Percentiles rank a stretch among this genome's conserved stretches.
phyloP scores from a whole-genome alignment of 2,329 filamentous ascomycete genomes.

The Knufia fluminis region DNA sequence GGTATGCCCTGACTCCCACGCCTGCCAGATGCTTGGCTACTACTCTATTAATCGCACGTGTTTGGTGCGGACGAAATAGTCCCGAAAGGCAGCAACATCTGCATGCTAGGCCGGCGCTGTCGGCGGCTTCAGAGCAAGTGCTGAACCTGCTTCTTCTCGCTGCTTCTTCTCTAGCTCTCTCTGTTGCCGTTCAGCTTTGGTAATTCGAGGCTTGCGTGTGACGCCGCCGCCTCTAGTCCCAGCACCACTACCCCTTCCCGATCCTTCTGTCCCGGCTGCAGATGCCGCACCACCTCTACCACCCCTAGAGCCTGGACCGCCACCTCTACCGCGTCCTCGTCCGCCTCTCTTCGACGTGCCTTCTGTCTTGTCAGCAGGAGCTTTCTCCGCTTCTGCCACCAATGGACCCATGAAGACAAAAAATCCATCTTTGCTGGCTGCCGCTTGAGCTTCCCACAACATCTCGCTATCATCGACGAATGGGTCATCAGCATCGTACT shows the following conservation, averaged over 20 bases:
- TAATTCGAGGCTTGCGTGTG: conserved; percentile 72
- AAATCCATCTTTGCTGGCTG: conserved; percentile 90
- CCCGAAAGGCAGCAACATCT: neutral
- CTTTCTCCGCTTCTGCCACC: conserved; percentile 76
- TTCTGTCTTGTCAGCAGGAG: conserved; percentile 60
- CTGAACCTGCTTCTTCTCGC: conserved; percentile 46
- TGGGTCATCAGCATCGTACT: conserved; percentile 58
- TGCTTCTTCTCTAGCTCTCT: conserved; percentile 75
- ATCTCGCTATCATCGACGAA: conserved; percentile 86
- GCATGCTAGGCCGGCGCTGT: conserved; percentile 1
- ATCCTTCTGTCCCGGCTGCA: conserved; percentile 15
- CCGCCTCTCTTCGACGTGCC: conserved; percentile 48
- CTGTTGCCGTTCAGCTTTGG: conserved; percentile 73
- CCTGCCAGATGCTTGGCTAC: too few relatives aligned
- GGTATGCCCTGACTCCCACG: too few relatives aligned
- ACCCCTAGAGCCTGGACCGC: conserved; percentile 39
- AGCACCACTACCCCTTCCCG: conserved; percentile 17
- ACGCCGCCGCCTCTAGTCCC: conserved; percentile 37
- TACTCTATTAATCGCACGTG: neutral
- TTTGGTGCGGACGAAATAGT: neutral
- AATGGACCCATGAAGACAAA: conserved; percentile 95
- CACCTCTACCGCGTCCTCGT: conserved; percentile 46
- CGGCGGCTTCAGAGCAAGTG: conserved; percentile 24
- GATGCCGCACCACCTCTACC: conserved; percentile 22
- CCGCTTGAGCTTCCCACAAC: conserved; percentile 90